Evolutionary conservation across 306 rosid genomes (phyloP).

Genomic region (Senna tora): DNA sequence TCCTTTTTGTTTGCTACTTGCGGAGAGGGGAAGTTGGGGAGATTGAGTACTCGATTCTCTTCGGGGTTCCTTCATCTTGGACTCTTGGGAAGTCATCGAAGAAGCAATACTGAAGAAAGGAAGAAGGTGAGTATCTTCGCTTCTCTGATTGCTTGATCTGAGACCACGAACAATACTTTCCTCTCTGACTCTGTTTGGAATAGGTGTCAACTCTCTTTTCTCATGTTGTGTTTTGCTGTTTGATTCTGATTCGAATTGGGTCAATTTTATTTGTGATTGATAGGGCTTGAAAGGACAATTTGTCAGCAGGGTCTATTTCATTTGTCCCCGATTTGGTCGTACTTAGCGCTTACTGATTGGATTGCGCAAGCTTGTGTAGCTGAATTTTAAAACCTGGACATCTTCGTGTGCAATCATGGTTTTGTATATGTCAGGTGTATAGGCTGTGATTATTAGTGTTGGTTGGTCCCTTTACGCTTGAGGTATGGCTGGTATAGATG

Average conservation of each 20-base stretch:
- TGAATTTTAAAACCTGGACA: conserved; percentile 34
- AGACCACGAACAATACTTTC: conserved; percentile 54
- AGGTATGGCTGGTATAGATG: conserved; percentile 87
- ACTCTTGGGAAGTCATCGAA: conserved; percentile 52
- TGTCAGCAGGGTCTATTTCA: conserved; percentile 44
- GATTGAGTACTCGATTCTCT: conserved; percentile 48
- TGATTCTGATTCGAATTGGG: conserved; percentile 49
- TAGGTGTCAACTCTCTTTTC: conserved; percentile 29
- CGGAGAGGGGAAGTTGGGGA: conserved; percentile 45
- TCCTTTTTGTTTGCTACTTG: conserved; percentile 57
- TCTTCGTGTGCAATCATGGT: conserved; percentile 18
- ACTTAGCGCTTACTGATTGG: conserved; percentile 33
- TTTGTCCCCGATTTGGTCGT: conserved; percentile 30
- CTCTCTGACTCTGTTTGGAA: conserved; percentile 37
- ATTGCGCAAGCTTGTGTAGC: conserved; percentile 27
- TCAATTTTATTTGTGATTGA: conserved; percentile 39
- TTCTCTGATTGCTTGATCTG: conserved; percentile 54
- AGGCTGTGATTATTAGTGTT: conserved; percentile 44
- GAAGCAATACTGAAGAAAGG: conserved; percentile 50
- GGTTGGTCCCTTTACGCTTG: conserved; percentile 48
- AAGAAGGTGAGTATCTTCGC: conserved; percentile 66
- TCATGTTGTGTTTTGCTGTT: conserved; percentile 46
- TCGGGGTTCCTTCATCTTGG: conserved; percentile 44
- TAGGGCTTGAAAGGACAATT: conserved; percentile 45
- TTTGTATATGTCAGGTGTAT: conserved; percentile 39